phyloP scores from a whole-genome alignment of 352 stramenopile genomes.

The Globisporangium okanoganense region DNA sequence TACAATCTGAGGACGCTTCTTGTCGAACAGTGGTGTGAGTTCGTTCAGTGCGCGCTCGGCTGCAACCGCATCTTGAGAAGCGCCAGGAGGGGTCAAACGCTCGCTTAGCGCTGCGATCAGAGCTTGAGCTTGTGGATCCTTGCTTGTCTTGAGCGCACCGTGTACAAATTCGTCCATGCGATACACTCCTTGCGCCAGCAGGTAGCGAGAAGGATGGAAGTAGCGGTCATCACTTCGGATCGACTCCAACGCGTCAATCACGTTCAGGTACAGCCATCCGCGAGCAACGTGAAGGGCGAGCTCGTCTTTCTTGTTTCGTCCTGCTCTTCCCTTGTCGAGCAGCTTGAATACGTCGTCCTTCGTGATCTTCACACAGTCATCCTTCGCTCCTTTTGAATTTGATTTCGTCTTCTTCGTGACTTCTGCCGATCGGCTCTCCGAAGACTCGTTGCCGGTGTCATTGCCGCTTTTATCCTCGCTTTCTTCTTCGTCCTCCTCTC shows the following conservation, averaged over 20 bases:
- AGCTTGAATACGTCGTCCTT: conserved; percentile 43
- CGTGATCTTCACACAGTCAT: conserved; percentile 15
- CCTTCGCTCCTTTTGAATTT: conserved; percentile 11
- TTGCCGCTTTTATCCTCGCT: conserved; percentile 14
- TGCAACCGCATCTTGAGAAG: conserved; percentile 18
- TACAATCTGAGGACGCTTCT: conserved; percentile 55
- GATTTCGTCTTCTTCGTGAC: conserved; percentile 3
- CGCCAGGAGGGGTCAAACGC: conserved; percentile 17
- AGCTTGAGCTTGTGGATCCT: conserved; percentile 6
- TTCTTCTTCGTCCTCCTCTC: conserved; percentile 22
- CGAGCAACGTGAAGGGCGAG: conserved; percentile 20
- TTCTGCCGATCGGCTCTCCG: not conserved
- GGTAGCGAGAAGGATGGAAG: conserved; percentile 69
- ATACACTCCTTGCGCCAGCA: conserved; percentile 55
- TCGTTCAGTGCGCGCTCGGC: conserved; percentile 44
- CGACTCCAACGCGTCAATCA: conserved; percentile 66
- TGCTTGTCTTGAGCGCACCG: conserved; percentile 8
- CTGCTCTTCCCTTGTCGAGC: conserved; percentile 15
- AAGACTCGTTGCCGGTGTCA: conserved; percentile 10
- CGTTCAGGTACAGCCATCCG: conserved; percentile 55
- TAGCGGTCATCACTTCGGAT: conserved; percentile 80
- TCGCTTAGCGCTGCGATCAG: conserved; percentile 23
- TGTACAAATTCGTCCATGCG: conserved; percentile 36
- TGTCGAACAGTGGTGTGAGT: conserved; percentile 62
- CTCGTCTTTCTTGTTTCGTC: not conserved